Base-by-base conservation (phyloP, 345 rosid species). In the Salix suchowensis region DNA sequence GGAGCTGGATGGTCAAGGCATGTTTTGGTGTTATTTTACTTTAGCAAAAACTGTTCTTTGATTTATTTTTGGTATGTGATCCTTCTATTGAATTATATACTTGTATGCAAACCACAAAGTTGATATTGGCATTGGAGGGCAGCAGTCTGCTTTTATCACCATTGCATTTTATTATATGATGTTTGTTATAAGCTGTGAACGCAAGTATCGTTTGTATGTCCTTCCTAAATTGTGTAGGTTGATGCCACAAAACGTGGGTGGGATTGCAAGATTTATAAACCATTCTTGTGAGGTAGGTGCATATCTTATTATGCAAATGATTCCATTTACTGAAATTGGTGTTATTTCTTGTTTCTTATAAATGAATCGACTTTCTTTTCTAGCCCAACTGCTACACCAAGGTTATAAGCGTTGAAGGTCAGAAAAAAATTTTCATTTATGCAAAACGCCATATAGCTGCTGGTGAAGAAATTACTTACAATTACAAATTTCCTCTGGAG, bases 211-310 rank as follows among this genome's bases (percentile, higher is more conserved):
- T 65, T 40, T 77, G 55, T 48, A 65, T 73, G 61, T 71, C 79
- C 58, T 52, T 11, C 68, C 62, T 26, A 72, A 77, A 39, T 72
- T 68, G 24, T 80, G 67, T 79, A 96, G 99, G 88, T 96, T 81
- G 99, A 96, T 87, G 99, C 99, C 70, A 96, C 98, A 75, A 96
- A 94, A 85, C 92, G 97, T 82, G 99, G 99, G 99, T 70, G 99
- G 99, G 72, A 85, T 94, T 86, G 99, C 98, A 30, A 90, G 98
- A 87, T 96, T 96, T 87, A 92, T 96, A 85, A 96, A 96, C 78
- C 99, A 94, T 90, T 96, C 98, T 65, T 96, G 99, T 68, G 94
- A 96, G 94, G 99, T 92, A 89, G 64, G 68, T 86, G 7, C 68
- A 67, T 73, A 30, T 34, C 58, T 62, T 71, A 66, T 15, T 23